phyloP scores from a whole-genome alignment of 495 filamentous ascomycete species.

The Aspergillus carlsbadensis region DNA sequence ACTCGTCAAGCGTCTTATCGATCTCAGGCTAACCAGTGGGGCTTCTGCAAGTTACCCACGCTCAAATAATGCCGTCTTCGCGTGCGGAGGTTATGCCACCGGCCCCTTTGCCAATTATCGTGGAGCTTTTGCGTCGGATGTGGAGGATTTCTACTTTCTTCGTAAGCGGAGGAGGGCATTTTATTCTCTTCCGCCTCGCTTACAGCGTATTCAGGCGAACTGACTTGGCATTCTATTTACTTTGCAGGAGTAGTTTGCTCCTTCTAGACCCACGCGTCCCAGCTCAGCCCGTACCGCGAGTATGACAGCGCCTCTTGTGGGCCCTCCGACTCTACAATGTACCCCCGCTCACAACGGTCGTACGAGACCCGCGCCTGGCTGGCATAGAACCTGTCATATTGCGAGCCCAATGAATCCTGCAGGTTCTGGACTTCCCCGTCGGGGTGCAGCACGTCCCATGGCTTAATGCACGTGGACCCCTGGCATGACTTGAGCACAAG shows the following conservation, averaged over 20 bases:
- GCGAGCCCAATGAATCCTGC: conserved; percentile 20
- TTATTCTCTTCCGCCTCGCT: no score
- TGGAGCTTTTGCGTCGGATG: not conserved
- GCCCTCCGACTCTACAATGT: conserved; percentile 12
- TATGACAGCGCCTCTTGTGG: conserved; percentile 4
- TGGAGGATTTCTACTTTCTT: no score
- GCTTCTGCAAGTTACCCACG: not conserved
- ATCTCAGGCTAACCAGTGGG: not conserved
- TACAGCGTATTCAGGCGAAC: no score
- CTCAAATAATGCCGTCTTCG: no score
- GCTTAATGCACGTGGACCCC: conserved; percentile 43
- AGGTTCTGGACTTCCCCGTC: conserved; percentile 34
- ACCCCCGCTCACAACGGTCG: conserved; percentile 13
- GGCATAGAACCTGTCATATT: conserved; percentile 19
- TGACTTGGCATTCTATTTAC: not conserved
- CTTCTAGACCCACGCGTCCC: conserved; percentile 9
- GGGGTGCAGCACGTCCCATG: conserved; percentile 54
- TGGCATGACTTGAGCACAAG: conserved; percentile 60
- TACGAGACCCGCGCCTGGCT: conserved; percentile 6
- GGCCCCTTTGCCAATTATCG: not conserved
- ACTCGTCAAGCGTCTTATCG: not conserved
- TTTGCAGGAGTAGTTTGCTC: not conserved
- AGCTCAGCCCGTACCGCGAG: conserved; percentile 8
- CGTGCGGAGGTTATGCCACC: not conserved
- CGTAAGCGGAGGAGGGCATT: no score